Evolutionary conservation across 108 stramenopile species (phyloP).

Genomic region (Skeletonema grethae): DNA sequence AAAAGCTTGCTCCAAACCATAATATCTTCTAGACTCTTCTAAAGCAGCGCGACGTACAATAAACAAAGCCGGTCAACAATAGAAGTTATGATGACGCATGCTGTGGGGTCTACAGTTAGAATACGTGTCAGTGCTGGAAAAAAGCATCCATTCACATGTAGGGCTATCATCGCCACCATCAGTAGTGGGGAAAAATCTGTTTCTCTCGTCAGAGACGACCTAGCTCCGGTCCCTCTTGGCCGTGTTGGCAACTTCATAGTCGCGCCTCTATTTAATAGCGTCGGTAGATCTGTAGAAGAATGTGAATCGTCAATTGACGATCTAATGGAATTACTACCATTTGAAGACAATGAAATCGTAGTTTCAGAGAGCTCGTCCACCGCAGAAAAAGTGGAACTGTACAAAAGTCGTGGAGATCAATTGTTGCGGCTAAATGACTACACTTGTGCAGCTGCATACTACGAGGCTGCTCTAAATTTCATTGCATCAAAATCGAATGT

Average conservation of each 20-base stretch:
- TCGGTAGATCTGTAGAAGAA: slow-evolving; percentile 15
- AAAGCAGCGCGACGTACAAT: too few species aligned
- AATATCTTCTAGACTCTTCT: too few species aligned
- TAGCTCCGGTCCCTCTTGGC: slow-evolving; percentile 22
- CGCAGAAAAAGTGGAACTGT: not conserved
- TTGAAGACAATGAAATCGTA: slow-evolving; percentile 12
- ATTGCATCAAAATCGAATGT: slow-evolving; percentile 42
- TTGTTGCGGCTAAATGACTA: slow-evolving; percentile 60
- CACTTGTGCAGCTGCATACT: slow-evolving; percentile 58
- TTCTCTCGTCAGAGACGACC: slow-evolving; percentile 37
- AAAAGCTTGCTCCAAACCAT: too few species aligned
- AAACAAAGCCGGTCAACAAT: too few species aligned
- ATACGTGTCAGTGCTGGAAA: not conserved
- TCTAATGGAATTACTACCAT: slow-evolving; percentile 20
- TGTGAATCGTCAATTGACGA: slow-evolving; percentile 12
- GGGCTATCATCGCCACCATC: slow-evolving; percentile 44
- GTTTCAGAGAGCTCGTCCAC: slow-evolving; percentile 6
- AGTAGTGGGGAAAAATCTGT: not conserved
- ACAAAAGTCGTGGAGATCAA: slow-evolving; percentile 63
- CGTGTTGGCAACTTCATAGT: slow-evolving; percentile 17
- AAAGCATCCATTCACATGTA: slow-evolving; percentile 21
- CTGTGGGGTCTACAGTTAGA: slow-evolving; percentile 6
- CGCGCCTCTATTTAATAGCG: slow-evolving; percentile 25
- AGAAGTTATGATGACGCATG: not conserved
- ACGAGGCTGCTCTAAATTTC: slow-evolving; percentile 55